A percentile compares a stretch with the other conserved stretches of the same genome.
phyloP scores from a whole-genome alignment of 2,329 filamentous ascomycete species.

The Colletotrichum salicis region DNA sequence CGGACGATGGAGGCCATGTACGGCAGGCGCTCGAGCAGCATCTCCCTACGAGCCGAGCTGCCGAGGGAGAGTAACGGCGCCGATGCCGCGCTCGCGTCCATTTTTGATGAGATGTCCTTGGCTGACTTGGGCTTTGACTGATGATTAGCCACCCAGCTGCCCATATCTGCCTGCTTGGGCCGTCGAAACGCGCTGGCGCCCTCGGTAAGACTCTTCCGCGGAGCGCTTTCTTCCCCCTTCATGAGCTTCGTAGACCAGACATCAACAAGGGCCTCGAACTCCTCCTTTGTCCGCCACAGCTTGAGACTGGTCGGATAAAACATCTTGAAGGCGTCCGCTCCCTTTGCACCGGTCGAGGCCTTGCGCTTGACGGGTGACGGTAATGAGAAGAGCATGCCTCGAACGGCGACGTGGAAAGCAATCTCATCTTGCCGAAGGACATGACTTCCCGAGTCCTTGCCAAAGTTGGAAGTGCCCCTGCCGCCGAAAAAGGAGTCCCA shows the following conservation, averaged over 20 bases:
- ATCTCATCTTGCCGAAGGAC: slow-evolving; percentile 92
- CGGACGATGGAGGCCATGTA: slow-evolving; percentile 79
- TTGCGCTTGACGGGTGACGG: slow-evolving; percentile 86
- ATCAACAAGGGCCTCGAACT: slow-evolving; percentile 79
- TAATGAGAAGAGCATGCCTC: slow-evolving; percentile 85
- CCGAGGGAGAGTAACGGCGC: slow-evolving; percentile 67
- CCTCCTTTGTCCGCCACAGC: slow-evolving; percentile 85
- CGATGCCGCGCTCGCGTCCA: slow-evolving; percentile 43
- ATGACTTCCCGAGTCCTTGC: slow-evolving; percentile 73
- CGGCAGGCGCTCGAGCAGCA: slow-evolving; percentile 86
- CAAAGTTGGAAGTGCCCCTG: slow-evolving; percentile 62
- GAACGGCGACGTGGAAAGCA: slow-evolving; percentile 88
- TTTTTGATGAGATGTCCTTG: slow-evolving; percentile 15
- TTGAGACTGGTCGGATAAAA: slow-evolving; percentile 89
- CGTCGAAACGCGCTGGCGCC: slow-evolving; percentile 62
- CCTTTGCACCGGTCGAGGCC: slow-evolving; percentile 55
- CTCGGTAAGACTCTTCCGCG: slow-evolving; percentile 52
- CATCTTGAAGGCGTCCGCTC: slow-evolving; percentile 82
- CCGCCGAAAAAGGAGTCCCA: slow-evolving; percentile 75
- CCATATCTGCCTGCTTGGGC: slow-evolving; percentile 44
- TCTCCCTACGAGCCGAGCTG: slow-evolving; percentile 74
- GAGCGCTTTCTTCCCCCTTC: slow-evolving; percentile 59
- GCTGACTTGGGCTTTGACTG: slow-evolving; percentile 30
- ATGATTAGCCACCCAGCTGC: slow-evolving; percentile 40
- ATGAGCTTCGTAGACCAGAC: slow-evolving; percentile 73